Evolutionary conservation across 2,329 filamentous ascomycete species (phyloP).

Genomic region (Cladophialophora bantiana): DNA sequence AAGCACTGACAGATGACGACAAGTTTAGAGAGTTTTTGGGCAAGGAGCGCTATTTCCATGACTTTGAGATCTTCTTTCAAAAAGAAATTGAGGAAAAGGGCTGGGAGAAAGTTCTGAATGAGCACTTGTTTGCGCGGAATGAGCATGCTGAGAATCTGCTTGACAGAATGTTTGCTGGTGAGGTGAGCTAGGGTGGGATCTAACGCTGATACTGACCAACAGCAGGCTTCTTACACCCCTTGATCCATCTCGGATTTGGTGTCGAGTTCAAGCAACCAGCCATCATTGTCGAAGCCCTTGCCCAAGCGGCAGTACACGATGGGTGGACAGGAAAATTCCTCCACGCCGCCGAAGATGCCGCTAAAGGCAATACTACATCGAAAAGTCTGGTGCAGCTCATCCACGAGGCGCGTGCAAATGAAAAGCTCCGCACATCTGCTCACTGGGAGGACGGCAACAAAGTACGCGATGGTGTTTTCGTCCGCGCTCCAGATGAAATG

Average conservation of each 20-base stretch:
- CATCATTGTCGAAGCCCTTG: constrained; percentile 76
- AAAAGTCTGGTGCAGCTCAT: constrained; percentile 65
- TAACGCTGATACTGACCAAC: not conserved
- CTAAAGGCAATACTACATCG: constrained; percentile 43
- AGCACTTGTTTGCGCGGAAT: constrained; percentile 72
- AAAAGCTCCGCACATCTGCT: constrained; percentile 63
- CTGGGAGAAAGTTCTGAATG: constrained; percentile 56
- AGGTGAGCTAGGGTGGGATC: constrained; percentile 32
- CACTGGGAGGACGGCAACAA: constrained; percentile 66
- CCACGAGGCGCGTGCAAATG: constrained; percentile 63
- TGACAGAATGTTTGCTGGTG: constrained; percentile 70
- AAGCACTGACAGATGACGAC: constrained; percentile 64
- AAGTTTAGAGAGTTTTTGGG: constrained; percentile 68
- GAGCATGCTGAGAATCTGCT: constrained; percentile 73
- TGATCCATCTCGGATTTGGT: constrained; percentile 84
- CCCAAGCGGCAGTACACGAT: constrained; percentile 73
- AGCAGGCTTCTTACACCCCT: constrained; percentile 71
- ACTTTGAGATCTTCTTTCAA: constrained; percentile 80
- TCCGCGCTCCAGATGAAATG: constrained; percentile 69
- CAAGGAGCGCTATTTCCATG: constrained; percentile 69
- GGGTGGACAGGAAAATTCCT: constrained; percentile 35
- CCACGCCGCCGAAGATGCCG: constrained; percentile 58
- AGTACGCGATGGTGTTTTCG: constrained; percentile 72
- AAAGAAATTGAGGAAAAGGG: constrained; percentile 70
- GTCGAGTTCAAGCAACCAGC: constrained; percentile 78